Conservation (phyloP, 2,329 filamentous ascomycete genomes). For the Acarospora socialis region DNA sequence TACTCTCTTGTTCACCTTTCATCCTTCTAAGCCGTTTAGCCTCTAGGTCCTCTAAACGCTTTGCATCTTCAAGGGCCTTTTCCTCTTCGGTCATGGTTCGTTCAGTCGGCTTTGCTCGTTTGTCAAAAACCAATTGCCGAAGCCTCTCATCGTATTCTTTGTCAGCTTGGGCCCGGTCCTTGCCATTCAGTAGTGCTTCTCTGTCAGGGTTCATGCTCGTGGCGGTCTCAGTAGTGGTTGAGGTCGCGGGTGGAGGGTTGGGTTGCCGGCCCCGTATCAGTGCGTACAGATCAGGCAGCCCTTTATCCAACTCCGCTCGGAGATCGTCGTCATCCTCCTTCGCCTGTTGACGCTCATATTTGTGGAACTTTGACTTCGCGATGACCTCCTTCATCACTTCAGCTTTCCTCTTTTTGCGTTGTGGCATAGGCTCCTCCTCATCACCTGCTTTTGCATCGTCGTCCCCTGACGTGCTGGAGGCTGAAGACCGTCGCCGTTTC, state of each 20-base stretch:
- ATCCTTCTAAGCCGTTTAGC: constrained; percentile 71
- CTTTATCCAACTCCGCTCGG: constrained; percentile 69
- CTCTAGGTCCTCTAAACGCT: constrained; percentile 66
- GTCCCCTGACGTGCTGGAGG: constrained; percentile 23
- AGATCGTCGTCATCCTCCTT: constrained; percentile 92
- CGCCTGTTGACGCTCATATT: constrained; percentile 79
- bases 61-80: constrained; percentile 60
- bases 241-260: constrained; percentile 29
- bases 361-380: constrained; percentile 89
- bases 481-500: constrained; percentile 36
- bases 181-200: constrained; percentile 43
- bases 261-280: constrained; percentile 48
- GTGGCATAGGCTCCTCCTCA: constrained; percentile 44
- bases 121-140: constrained; percentile 69
- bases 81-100: constrained; percentile 88
- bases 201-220: constrained; percentile 49
- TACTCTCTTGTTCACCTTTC: constrained; percentile 61
- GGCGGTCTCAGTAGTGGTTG: constrained; percentile 22
- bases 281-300: constrained; percentile 59
- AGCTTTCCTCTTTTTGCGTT: constrained; percentile 84
- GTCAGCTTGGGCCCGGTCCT: constrained; percentile 54
- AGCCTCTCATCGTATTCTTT: constrained; percentile 79
- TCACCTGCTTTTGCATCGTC: constrained; percentile 30
- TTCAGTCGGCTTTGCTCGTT: constrained; percentile 69
- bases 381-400: constrained; percentile 98